These are phyloP conservation scores for Hanseniaspora valbyensis DNA, from an alignment of 805 yeast species.

Conservation along the genomic window DNA sequence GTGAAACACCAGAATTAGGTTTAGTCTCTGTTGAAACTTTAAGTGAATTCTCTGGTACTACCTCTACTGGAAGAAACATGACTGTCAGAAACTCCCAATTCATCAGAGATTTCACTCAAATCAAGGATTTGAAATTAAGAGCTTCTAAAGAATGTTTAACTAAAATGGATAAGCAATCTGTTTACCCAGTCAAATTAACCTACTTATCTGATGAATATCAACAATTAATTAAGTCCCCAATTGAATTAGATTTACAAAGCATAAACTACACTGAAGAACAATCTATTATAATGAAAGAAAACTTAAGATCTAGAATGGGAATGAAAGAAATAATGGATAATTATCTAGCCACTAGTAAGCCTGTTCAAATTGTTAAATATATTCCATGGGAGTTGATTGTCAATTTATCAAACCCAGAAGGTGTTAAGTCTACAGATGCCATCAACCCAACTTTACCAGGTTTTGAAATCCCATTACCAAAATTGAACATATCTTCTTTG, in stretches of 20 bases:
- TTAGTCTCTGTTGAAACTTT: constrained; percentile 56
- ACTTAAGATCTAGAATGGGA: constrained; percentile 60
- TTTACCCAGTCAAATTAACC: constrained; percentile 81
- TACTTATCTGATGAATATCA: constrained; percentile 43
- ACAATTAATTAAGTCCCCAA: constrained; percentile 21
- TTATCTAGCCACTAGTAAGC: constrained; percentile 62
- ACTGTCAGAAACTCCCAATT: constrained; percentile 59
- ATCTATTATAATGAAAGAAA: constrained; percentile 36
- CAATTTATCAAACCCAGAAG: constrained; percentile 54
- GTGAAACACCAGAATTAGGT: constrained; percentile 47
- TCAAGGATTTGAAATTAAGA: constrained; percentile 63
- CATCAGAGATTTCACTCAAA: constrained; percentile 77
- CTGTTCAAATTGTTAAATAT: constrained; percentile 61
- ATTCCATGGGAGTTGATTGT: constrained; percentile 59
- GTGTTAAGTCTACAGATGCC: constrained; percentile 56
- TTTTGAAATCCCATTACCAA: constrained; percentile 63
- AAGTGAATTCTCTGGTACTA: constrained; percentile 54
- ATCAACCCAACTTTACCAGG: constrained; percentile 59
- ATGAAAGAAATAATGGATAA: constrained; percentile 69
- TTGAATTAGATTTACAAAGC: constrained; percentile 18
- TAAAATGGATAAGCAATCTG: constrained; percentile 67
- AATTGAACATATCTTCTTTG: constrained; percentile 58
- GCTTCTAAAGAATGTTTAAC: constrained; percentile 61
- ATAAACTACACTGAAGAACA: constrained; percentile 29
- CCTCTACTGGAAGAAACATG: constrained; percentile 41